Conservation (phyloP, 148 eudicot genomes). For the Dysphania ambrosioides region DNA sequence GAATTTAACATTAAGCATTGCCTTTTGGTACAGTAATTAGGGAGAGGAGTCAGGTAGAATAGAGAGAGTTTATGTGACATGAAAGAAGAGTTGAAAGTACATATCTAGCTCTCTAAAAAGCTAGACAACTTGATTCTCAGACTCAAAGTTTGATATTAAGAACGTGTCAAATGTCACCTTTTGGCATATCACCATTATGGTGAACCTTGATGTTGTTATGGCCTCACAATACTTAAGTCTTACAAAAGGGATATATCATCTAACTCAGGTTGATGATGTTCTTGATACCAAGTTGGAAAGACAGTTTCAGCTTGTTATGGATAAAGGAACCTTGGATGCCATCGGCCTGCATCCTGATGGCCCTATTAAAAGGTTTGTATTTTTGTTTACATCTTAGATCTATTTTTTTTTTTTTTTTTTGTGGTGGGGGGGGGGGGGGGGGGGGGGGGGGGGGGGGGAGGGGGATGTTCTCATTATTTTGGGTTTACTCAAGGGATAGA, state of each 20-base stretch:
- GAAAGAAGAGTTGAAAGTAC: no score
- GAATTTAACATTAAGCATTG: no score
- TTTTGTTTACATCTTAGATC: background rate
- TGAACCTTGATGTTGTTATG: background rate
- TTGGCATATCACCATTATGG: background rate
- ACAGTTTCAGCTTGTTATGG: conserved; percentile 74
- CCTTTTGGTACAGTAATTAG: background rate
- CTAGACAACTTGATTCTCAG: background rate
- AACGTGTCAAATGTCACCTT: no score
- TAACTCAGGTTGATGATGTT: conserved; percentile 89
- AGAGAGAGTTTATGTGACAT: no score
- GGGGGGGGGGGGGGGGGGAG: no score
- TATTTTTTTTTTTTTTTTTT: background rate
- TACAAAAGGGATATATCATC: background rate
- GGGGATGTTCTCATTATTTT: no score
- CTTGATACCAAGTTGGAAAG: conserved; percentile 80
- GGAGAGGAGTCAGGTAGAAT: background rate
- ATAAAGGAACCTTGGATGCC: conserved; percentile 96
- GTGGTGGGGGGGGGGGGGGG: no score
- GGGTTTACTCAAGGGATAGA: no score
- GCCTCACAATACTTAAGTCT: background rate
- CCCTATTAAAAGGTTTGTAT: conserved; percentile 66
- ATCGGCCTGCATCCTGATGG: conserved; percentile 99
- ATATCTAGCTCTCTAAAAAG: background rate
- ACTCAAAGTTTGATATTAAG: background rate